Percentiles rank a stretch among this genome's conserved stretches.
phyloP scores from a whole-genome alignment of 805 yeast species.

The Debaryomyces tyrocola region DNA sequence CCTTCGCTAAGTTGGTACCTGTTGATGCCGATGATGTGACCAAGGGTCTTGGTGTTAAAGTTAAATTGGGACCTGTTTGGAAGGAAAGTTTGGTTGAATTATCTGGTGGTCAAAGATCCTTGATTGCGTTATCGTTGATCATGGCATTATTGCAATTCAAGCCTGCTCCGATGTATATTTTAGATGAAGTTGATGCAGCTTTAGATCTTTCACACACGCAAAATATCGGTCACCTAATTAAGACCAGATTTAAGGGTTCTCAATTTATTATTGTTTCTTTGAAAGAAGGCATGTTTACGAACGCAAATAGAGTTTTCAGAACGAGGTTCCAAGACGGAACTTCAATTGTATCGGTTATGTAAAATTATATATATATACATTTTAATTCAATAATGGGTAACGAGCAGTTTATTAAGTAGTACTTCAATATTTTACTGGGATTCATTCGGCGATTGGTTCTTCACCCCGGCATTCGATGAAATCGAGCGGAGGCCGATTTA shows the following conservation, averaged over 20 bases:
- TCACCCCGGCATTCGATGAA: no score
- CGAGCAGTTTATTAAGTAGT: not conserved
- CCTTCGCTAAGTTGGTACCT: conserved; percentile 86
- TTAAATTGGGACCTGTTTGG: conserved; percentile 90
- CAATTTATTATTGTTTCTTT: conserved; percentile 95
- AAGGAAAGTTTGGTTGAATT: conserved; percentile 92
- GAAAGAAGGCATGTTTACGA: conserved; percentile 97
- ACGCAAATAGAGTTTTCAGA: conserved; percentile 91
- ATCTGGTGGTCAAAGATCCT: conserved; percentile 95
- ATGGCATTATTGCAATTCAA: conserved; percentile 90
- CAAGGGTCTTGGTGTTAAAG: conserved; percentile 87
- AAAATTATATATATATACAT: conserved; percentile 8
- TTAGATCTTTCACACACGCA: conserved; percentile 95
- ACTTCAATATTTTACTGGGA: no score
- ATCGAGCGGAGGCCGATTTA: no score
- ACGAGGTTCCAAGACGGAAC: conserved; percentile 97
- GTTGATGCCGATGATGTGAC: conserved; percentile 80
- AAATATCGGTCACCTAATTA: conserved; percentile 93
- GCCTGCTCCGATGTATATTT: conserved; percentile 98
- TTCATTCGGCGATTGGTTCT: no score
- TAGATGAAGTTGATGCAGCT: conserved; percentile 99
- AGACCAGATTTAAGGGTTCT: conserved; percentile 91
- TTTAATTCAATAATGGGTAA: not conserved
- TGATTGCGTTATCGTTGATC: conserved; percentile 88
- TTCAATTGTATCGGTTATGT: conserved; percentile 79